Base-by-base conservation (phyloP, 164 flowering plant species). In the Dillenia turbinata region DNA sequence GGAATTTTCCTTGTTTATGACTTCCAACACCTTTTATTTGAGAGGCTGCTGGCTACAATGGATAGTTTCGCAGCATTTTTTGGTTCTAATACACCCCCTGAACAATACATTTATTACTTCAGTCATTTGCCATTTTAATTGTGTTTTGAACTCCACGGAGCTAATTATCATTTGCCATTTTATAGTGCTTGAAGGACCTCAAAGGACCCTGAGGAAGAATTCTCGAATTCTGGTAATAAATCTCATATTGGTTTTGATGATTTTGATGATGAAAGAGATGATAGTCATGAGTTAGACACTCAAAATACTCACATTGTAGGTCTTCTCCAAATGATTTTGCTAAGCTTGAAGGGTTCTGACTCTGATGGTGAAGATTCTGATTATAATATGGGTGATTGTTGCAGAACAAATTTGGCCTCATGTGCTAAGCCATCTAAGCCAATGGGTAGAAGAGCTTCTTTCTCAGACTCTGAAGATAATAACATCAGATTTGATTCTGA, bases 181-280 rank as follows among this genome's bases (percentile, higher is more conserved):
- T 56, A 58, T 47, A 67, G 24, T 45, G 49, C 56, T 24, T 66
- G 64, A 57, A 62, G 75, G 68, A 50, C 33, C 13, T 68, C 75
- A 57, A 68, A 67, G 46, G 47, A 52, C 51, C 67, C 40, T 15
- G 81, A 77, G 52, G 60, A 67, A 64, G 79, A 72, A 46, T 63
- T 63, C 68, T 54, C 81, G 44, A 75, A 71, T 68, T 59, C 66
- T 52, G 77, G 49, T 54, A 62, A 60, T 52, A 72, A 62, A 63
- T 71, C 79, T 48, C 63, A 79, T 3, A 64, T 52, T 8, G 99
- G 97, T 19, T 94, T 94, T 74, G 83, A 91, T 76, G 99, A 94
- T 79, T 94, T 94, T 79, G 96, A 83, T 57, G 98, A 91, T 65
- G 90, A 87, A 65, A 92, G 85, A 52, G 79, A 76, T 44, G 92